These are phyloP conservation scores for Diaporthe sp. DNA, from an alignment of 2,329 filamentous ascomycete species.

Conservation along the genomic window DNA sequence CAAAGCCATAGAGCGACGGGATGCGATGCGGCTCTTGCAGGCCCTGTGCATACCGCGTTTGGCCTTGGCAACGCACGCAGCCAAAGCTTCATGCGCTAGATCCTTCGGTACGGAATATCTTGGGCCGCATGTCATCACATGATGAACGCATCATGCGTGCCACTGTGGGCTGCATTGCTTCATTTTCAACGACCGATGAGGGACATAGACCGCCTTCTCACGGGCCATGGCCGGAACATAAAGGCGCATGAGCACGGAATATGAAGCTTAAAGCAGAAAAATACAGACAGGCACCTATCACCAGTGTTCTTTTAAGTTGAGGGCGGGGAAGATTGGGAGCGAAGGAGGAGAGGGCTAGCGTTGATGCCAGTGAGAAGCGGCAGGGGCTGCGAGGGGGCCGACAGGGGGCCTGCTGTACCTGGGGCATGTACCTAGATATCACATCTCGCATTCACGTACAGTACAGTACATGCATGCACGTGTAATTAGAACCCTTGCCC, in stretches of 20 bases:
- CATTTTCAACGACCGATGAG: not conserved
- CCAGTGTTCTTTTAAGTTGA: not conserved
- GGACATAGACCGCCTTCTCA: not conserved
- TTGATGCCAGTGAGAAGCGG: not conserved
- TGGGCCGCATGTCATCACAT: conserved; percentile 33
- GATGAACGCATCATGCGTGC: conserved; percentile 34
- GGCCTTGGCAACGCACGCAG: not conserved
- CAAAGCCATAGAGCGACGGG: not conserved
- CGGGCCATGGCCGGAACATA: not conserved
- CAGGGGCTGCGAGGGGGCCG: not conserved
- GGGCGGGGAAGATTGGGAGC: not conserved
- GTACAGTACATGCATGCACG: not conserved
- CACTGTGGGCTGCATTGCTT: conserved; percentile 13
- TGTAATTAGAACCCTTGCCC: not conserved
- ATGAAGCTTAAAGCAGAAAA: not conserved
- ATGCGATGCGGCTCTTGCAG: not conserved
- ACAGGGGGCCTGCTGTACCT: not conserved
- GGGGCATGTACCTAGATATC: not conserved
- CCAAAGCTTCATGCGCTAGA: conserved; percentile 18
- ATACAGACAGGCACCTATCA: not conserved
- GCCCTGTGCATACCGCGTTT: too few species aligned
- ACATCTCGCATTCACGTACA: not conserved
- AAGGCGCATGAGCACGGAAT: not conserved
- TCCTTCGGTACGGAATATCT: conserved; percentile 3
- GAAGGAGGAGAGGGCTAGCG: not conserved